These are phyloP conservation scores for Plantago elongata DNA, from an alignment of 257 asterid genomes.

Conservation along the genomic window DNA sequence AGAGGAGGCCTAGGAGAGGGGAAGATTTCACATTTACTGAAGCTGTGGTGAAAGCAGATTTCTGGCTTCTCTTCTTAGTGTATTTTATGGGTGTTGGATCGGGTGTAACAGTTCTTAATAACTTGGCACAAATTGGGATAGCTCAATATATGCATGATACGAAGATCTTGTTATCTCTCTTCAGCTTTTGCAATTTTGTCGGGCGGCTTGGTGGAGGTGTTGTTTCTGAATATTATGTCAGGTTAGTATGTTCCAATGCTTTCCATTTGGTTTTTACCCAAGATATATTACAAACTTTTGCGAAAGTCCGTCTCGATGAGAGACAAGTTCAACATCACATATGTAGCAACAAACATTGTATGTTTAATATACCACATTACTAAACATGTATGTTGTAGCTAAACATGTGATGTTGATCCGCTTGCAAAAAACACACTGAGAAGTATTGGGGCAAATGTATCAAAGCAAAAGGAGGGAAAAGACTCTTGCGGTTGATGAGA, in stretches of 20 bases:
- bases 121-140: constrained; percentile 67
- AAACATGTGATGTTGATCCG: too few relatives aligned
- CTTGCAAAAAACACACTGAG: too few relatives aligned
- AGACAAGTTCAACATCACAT: too few relatives aligned
- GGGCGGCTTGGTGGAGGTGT: constrained; percentile 84
- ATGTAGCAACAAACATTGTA: too few relatives aligned
- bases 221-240: constrained; percentile 53
- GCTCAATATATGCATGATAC: constrained; percentile 53
- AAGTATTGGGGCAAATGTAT: too few relatives aligned
- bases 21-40: constrained; percentile 57
- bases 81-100: constrained; percentile 69
- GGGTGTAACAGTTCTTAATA: constrained; percentile 72
- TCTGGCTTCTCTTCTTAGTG: constrained; percentile 67
- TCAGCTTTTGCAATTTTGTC: constrained; percentile 63
- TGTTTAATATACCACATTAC: too few relatives aligned
- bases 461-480: too few relatives aligned
- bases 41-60: constrained; percentile 67
- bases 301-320: neutral
- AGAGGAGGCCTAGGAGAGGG: constrained; percentile 61
- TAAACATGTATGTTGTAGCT: too few relatives aligned
- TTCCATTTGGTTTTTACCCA: neutral
- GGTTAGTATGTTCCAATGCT: constrained; percentile 29
- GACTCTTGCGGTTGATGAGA: too few relatives aligned
- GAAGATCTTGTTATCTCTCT: constrained; percentile 48
- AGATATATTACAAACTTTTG: neutral